These are phyloP conservation scores for Pythium dissotocum DNA, from an alignment of 352 stramenopile genomes.

Conservation along the genomic window DNA sequence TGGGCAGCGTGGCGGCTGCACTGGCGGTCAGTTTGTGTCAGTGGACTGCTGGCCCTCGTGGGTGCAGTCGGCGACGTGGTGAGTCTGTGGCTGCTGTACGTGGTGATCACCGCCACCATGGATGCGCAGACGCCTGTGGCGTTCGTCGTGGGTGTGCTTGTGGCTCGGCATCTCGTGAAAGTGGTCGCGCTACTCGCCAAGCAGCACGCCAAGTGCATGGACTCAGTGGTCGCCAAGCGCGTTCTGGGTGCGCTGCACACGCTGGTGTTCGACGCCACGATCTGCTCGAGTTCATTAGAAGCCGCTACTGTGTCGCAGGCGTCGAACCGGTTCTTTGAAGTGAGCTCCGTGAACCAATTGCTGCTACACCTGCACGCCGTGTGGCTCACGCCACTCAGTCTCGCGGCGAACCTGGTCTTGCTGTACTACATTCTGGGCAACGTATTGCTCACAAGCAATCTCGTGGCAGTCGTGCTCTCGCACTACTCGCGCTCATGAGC, in stretches of 20 bases:
- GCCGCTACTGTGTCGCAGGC: constrained; percentile 4
- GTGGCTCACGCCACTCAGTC: constrained; percentile 8
- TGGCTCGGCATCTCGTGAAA: constrained; percentile 5
- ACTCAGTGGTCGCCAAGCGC: neutral
- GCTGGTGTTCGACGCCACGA: constrained; percentile 14
- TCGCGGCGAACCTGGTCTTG: constrained; percentile 14
- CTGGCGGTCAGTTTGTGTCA: constrained; percentile 9
- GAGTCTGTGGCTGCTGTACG: constrained; percentile 15
- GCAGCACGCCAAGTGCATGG: neutral
- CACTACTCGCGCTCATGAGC: constrained; percentile 2
- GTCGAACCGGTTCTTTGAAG: constrained; percentile 18
- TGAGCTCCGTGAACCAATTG: constrained; percentile 5
- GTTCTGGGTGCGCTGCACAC: constrained; percentile 14
- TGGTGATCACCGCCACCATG: constrained; percentile 7
- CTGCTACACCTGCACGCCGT: neutral
- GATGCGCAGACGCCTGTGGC: neutral
- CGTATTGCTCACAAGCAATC: constrained; percentile 5
- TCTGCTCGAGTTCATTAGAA: neutral
- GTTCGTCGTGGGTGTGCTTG: constrained; percentile 4
- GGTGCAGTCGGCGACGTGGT: neutral
- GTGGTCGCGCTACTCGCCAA: neutral
- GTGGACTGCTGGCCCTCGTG: constrained; percentile 12
- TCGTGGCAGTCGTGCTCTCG: constrained; percentile 3
- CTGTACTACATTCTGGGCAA: constrained; percentile 24
- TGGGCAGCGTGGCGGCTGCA: constrained; percentile 3